A percentile compares a stretch with the other conserved stretches of the same genome.
Evolutionary conservation across 2,329 filamentous ascomycete genomes (phyloP).

Genomic region (Botrytis porri): DNA sequence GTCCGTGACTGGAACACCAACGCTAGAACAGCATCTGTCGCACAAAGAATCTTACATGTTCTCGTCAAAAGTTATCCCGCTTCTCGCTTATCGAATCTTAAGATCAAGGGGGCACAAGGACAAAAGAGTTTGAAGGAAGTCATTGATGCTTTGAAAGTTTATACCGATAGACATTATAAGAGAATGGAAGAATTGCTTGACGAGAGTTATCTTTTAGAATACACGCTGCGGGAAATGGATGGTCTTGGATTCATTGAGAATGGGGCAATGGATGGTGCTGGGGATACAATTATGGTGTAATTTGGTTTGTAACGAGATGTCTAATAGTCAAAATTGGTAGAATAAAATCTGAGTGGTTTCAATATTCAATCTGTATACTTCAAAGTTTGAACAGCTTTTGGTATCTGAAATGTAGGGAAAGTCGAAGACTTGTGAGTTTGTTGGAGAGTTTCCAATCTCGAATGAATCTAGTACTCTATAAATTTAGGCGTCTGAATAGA

Average conservation of each 20-base stretch:
- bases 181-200: conserved; percentile 86
- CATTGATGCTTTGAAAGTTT: conserved; percentile 79
- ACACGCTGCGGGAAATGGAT: conserved; percentile 92
- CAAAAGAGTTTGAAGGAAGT: conserved; percentile 76
- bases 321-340: neutral
- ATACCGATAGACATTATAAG: conserved; percentile 91
- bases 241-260: conserved; percentile 32
- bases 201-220: conserved; percentile 92
- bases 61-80: conserved; percentile 80
- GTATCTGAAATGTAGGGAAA: accelerated
- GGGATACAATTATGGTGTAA: conserved; percentile 20
- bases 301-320: neutral
- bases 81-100: conserved; percentile 69
- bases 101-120: conserved; percentile 54
- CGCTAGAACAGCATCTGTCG: conserved; percentile 76
- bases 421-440: neutral
- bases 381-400: neutral
- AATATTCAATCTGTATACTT: neutral
- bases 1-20: conserved; percentile 98
- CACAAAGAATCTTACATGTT: conserved; percentile 79
- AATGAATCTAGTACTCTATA: neutral
- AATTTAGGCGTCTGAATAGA: neutral
- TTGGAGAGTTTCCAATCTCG: neutral
- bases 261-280: neutral
- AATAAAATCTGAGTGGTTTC: neutral